Base-by-base conservation (phyloP, 768 basidiomycete genomes). In the Ephemerocybe angulata region DNA sequence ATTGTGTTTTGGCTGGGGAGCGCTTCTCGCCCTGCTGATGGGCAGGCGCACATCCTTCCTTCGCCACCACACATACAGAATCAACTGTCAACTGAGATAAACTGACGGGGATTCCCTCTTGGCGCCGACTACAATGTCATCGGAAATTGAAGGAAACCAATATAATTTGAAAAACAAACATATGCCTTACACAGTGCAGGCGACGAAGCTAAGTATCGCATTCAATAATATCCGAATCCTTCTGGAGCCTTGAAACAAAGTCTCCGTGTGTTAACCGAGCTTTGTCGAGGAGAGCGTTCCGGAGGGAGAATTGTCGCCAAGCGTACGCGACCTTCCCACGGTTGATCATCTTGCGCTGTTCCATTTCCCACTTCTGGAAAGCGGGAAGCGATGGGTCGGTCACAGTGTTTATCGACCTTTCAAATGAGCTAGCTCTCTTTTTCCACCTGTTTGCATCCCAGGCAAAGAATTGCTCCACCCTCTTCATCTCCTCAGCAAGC, bases 401-500 rank as follows among this genome's bases (percentile, higher is more conserved):
- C 21, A 10, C 12, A 10, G 46, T 24, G 13, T 48, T 19, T 8
- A 15, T 11, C n/a, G 46, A 24, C 46, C 33, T 35, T 24, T 8
- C 27, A 8, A 28, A 11, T 22, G 27, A 24, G 46, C 5, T 5
- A 27, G 15, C 27, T 50, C 28, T n/a, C 44, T 8, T 40, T 21
- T 52, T 33, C 67, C 69, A 70, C 17, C 54, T 40, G 1, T 54
- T 21, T 1, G 54, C 51, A 35, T 66, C 42, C 56, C 62, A 65
- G 22, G 58, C 41, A n/a, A 60, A 53, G 12, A 54, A 65, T 3
- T 52, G 41, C 7, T 65, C 27, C 0, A 68, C 56, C 1, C 70
- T 58, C 1, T 62, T 51, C 70, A 72, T 72, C 53, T 75, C 73
- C 52, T 73, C 73, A 13, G 60, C 41, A 0, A 75, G 56, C 2